Evolutionary conservation across 2,329 filamentous ascomycete species (phyloP).

Genomic region (Pseudocercospora fuligena): DNA sequence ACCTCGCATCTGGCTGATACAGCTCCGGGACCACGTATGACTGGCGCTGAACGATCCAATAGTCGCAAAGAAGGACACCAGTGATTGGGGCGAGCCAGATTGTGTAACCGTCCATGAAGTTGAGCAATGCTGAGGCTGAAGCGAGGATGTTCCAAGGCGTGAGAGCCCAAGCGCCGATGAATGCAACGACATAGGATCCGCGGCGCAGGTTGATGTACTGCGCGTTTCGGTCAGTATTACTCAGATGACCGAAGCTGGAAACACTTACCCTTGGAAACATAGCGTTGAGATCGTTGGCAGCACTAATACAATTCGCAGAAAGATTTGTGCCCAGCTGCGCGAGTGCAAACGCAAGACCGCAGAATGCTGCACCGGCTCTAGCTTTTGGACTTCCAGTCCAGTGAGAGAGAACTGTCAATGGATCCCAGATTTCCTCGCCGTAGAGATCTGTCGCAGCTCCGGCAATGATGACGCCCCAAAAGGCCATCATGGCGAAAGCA

Average conservation of each 20-base stretch:
- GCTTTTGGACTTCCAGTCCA: slow-evolving; percentile 29
- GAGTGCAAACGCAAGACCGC: slow-evolving; percentile 23
- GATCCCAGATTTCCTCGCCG: slow-evolving; percentile 34
- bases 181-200: slow-evolving; percentile 47
- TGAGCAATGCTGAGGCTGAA: slow-evolving; percentile 47
- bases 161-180: slow-evolving; percentile 43
- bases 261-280: slow-evolving; percentile 24
- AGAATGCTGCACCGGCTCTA: slow-evolving; percentile 34
- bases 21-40: slow-evolving; percentile 32
- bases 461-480: slow-evolving; percentile 38
- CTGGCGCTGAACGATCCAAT: slow-evolving; percentile 33
- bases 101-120: slow-evolving; percentile 50
- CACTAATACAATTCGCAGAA: slow-evolving; percentile 33
- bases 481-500: slow-evolving; percentile 35
- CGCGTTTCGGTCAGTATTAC: slow-evolving; percentile 29
- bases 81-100: slow-evolving; percentile 51
- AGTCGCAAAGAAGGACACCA: slow-evolving; percentile 47
- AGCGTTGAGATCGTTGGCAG: slow-evolving; percentile 31
- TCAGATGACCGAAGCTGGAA: background rate
- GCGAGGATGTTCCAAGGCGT: slow-evolving; percentile 53
- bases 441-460: slow-evolving; percentile 29
- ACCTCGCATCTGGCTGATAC: slow-evolving; percentile 33
- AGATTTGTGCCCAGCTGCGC: slow-evolving; percentile 28
- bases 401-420: slow-evolving; percentile 31
- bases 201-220: slow-evolving; percentile 45